These are phyloP conservation scores for Podospora pseudopauciseta DNA, from an alignment of 495 filamentous ascomycete species.

Conservation along the genomic window DNA sequence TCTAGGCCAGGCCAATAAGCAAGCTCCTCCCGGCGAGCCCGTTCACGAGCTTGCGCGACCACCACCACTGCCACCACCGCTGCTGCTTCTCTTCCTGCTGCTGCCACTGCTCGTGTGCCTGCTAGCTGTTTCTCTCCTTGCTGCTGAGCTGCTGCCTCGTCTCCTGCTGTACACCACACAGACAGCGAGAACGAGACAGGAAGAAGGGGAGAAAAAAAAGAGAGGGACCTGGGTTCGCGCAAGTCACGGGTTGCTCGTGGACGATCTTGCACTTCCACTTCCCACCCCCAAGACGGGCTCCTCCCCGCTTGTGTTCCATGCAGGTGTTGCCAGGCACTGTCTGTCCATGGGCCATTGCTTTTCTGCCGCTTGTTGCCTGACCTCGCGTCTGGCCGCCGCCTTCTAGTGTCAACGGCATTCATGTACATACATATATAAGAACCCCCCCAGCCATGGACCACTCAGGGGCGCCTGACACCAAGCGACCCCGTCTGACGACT, in stretches of 20 bases:
- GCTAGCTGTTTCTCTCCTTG: neutral
- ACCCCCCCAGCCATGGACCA: slow-evolving; percentile 44
- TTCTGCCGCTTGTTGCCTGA: slow-evolving; percentile 27
- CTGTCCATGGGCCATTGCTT: slow-evolving; percentile 19
- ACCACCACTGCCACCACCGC: neutral
- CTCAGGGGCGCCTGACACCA: slow-evolving; percentile 44
- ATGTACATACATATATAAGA: slow-evolving; percentile 41
- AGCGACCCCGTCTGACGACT: slow-evolving; percentile 47
- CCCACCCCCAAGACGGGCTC: slow-evolving; percentile 9
- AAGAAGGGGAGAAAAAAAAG: neutral
- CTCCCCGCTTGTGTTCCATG: slow-evolving; percentile 27
- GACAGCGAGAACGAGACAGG: neutral
- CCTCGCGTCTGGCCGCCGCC: slow-evolving; percentile 29
- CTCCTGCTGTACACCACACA: slow-evolving; percentile 8
- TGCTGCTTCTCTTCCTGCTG: neutral
- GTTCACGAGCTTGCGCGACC: slow-evolving; percentile 10
- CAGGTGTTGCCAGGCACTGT: slow-evolving; percentile 26
- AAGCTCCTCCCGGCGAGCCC: slow-evolving; percentile 11
- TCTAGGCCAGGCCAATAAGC: slow-evolving; percentile 17
- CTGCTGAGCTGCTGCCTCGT: neutral
- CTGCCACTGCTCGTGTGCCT: neutral
- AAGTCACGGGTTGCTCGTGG: slow-evolving; percentile 20
- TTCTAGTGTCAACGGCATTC: slow-evolving; percentile 38
- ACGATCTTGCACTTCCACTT: slow-evolving; percentile 12
- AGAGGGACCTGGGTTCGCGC: slow-evolving; percentile 1